Evolutionary conservation across 192 early-diverging fungal species (phyloP).

Genomic region (Backusella circina): DNA sequence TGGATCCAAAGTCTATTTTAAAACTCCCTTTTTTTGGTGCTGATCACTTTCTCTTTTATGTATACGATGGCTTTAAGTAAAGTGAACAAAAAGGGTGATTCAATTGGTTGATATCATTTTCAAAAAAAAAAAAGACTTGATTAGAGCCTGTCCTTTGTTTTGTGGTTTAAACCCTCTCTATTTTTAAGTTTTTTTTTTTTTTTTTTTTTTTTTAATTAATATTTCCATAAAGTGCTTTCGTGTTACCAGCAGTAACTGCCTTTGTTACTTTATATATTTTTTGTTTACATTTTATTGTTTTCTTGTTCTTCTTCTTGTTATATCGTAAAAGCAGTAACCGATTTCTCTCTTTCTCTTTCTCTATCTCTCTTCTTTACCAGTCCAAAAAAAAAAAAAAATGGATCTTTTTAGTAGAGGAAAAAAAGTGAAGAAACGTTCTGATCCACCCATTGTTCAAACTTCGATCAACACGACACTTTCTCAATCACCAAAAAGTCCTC

Average conservation of each 20-base stretch:
- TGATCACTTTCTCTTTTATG: neutral
- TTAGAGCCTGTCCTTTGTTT: neutral
- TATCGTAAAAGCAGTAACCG: neutral
- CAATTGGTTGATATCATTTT: neutral
- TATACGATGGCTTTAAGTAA: no score
- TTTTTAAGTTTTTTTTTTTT: no score
- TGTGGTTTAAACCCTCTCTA: no score
- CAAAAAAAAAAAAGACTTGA: neutral
- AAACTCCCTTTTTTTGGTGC: neutral
- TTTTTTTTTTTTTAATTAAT: neutral
- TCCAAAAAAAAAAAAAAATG: slow-evolving; percentile 9
- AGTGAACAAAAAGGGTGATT: neutral
- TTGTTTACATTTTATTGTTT: neutral
- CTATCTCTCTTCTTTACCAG: neutral
- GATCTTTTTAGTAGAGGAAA: slow-evolving; percentile 32
- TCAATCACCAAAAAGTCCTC: slow-evolving; percentile 1
- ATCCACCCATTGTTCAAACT: neutral
- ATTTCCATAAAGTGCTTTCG: neutral
- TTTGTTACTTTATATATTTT: neutral
- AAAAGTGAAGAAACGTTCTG: slow-evolving; percentile 17
- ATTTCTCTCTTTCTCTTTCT: neutral
- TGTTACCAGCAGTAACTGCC: neutral
- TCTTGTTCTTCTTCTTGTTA: neutral
- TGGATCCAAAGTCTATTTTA: neutral
- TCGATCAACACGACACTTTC: neutral